A percentile compares a stretch with the other conserved stretches of the same genome.
These are phyloP conservation scores for Boletus bicolor DNA, from an alignment of 768 basidiomycete species.

Conservation along the genomic window DNA sequence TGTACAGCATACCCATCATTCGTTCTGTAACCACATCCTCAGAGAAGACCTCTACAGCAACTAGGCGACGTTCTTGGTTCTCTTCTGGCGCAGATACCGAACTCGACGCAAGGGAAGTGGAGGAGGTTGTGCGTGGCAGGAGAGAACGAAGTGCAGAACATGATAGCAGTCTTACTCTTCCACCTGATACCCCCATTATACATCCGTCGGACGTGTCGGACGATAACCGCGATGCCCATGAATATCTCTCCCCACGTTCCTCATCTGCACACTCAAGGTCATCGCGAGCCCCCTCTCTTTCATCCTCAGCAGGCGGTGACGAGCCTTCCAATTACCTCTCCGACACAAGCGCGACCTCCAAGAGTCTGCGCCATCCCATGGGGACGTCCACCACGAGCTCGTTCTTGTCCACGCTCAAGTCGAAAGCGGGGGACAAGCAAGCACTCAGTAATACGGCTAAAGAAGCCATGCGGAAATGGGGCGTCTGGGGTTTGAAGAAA, in stretches of 20 bases:
- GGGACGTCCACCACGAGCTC: slow-evolving; percentile 37
- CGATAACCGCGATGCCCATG: slow-evolving; percentile 18
- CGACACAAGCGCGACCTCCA: slow-evolving; percentile 29
- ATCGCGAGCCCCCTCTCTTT: slow-evolving; percentile 35
- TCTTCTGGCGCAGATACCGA: slow-evolving; percentile 42
- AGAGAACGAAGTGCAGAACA: slow-evolving; percentile 34
- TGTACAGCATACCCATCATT: slow-evolving; percentile 20
- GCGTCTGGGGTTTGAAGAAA: slow-evolving; percentile 72
- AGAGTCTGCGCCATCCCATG: slow-evolving; percentile 44
- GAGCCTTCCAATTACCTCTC: slow-evolving; percentile 31
- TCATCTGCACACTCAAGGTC: slow-evolving; percentile 36
- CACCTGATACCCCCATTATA: slow-evolving; percentile 5
- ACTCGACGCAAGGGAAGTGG: slow-evolving; percentile 23
- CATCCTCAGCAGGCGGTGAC: slow-evolving; percentile 32
- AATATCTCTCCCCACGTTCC: slow-evolving; percentile 34
- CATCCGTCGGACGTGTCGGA: slow-evolving; percentile 15
- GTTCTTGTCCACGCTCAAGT: slow-evolving; percentile 77
- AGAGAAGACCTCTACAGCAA: slow-evolving; percentile 26
- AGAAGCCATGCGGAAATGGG: slow-evolving; percentile 92
- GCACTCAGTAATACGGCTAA: slow-evolving; percentile 80
- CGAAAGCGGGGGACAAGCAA: slow-evolving; percentile 79
- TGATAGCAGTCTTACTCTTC: slow-evolving; percentile 31
- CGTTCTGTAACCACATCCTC: slow-evolving; percentile 25
- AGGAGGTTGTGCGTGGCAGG: slow-evolving; percentile 18
- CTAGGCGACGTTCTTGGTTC: slow-evolving; percentile 58